Base-by-base conservation (phyloP, 2,329 filamentous ascomycete species). In the Neofusicoccum laricinum region DNA sequence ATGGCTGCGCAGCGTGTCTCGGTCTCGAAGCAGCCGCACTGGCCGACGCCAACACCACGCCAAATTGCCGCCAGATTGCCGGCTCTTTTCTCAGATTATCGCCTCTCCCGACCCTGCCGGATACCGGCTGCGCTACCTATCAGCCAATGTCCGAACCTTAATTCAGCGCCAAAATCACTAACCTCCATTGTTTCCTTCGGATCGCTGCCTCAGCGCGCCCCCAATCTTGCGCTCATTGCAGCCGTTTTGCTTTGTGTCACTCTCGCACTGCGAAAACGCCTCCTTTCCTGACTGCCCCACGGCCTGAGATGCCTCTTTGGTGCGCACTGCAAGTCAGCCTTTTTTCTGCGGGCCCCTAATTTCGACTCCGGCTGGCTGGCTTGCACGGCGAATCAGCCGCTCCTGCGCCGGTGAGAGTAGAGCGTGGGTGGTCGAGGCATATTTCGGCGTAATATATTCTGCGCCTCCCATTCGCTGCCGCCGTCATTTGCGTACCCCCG, bases 61-160 rank as follows among this genome's bases (percentile, higher is more conserved):
- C 41, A 36, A 59, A 46, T 59, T 46, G 55, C 40, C 40, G 25
- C n/a, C 32, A 51, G n/a, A 51, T 38, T 38, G 32, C 49, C 49
- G 15, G 30, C 49, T 36, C 49, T 17, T 19, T 36, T 36, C 46
- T 49, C n/a, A 15, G 10, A 17, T 6, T 7, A 14, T 11, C 41
- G 21, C 14, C 53, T 12, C 40, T 15, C 32, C 17, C 51, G 51
- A 41, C n/a, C n/a, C 41, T 45, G 41, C 55, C 41, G 41, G 40
- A 8, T 34, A 7, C 40, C 55, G 55, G 55, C 10, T 25, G 40
- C 21, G 38, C 51, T 34, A 57, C 43, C 51, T 34, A 57, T 57
- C 38, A 57, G 53, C 53, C 53, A 57, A 57, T 57, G 53, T 43
- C 53, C 53, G 53, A 57, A 57, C 53, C 53, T 57, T 57, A 57